Conservation (phyloP, 345 rosid genomes). For the Citrus mangshanensis region DNA sequence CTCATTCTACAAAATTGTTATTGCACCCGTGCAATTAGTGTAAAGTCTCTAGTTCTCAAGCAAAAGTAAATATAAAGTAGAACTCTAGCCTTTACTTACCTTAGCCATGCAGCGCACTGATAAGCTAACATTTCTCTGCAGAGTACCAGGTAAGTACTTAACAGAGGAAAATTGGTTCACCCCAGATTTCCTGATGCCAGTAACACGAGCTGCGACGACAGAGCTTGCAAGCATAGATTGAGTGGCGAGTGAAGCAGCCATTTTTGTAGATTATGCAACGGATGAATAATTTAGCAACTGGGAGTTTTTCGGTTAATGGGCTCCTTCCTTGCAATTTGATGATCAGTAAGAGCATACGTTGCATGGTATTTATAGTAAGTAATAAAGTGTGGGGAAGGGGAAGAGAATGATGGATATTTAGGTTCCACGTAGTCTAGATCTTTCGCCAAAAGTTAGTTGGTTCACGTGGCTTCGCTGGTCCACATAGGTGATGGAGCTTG, state of each 20-base stretch:
- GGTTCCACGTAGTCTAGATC: slow-evolving; percentile 28
- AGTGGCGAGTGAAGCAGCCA: slow-evolving; percentile 40
- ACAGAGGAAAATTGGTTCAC: slow-evolving; percentile 21
- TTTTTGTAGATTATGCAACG: neutral
- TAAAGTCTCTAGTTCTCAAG: neutral
- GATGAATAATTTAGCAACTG: neutral
- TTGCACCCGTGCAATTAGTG: neutral
- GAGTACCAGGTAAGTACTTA: slow-evolving; percentile 11
- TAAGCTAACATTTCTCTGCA: slow-evolving; percentile 22
- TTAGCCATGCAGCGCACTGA: slow-evolving; percentile 44
- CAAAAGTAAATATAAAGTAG: neutral
- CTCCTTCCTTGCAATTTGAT: too few species aligned
- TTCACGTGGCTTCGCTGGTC: slow-evolving; percentile 31
- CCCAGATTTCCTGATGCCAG: slow-evolving; percentile 13
- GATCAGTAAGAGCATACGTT: too few species aligned
- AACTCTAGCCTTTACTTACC: slow-evolving; percentile 22
- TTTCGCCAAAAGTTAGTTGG: slow-evolving; percentile 1
- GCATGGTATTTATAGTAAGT: neutral
- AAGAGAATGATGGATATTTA: slow-evolving; percentile 22
- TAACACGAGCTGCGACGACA: slow-evolving; percentile 11
- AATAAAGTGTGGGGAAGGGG: neutral
- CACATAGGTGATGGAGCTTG: neutral
- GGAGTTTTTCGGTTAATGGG: neutral
- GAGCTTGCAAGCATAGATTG: slow-evolving; percentile 46
- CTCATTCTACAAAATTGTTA: neutral